Conservation (phyloP, 139 green algal species). For the Microglena sp. region DNA sequence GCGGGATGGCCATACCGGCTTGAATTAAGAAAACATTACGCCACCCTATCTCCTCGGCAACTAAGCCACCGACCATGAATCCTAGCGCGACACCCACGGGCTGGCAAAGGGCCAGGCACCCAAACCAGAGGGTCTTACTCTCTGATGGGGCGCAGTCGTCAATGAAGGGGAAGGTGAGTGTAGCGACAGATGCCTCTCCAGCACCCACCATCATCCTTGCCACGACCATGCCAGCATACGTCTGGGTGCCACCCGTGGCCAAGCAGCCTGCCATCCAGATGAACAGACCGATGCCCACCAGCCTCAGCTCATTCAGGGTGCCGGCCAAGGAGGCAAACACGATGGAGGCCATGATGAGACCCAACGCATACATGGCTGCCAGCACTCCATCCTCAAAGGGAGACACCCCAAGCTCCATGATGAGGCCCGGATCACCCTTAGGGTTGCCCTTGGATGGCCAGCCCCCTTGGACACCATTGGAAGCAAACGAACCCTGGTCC, state of each 20-base stretch:
- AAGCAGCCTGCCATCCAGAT: slow-evolving; percentile 30
- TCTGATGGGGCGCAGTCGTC: slow-evolving; percentile 37
- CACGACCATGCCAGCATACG: slow-evolving; percentile 8
- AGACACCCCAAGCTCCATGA: slow-evolving; percentile 18
- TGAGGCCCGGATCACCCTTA: background rate
- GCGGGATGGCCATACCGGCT: background rate
- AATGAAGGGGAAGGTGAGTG: slow-evolving; percentile 55
- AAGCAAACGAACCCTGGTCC: slow-evolving; percentile 2
- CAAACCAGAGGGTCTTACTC: slow-evolving; percentile 26
- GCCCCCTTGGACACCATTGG: background rate
- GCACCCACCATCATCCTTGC: slow-evolving; percentile 16
- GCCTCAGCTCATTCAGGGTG: slow-evolving; percentile 19
- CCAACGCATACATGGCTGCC: slow-evolving; percentile 36
- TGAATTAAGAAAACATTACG: background rate
- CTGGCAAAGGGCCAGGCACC: slow-evolving; percentile 8
- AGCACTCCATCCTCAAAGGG: slow-evolving; percentile 37
- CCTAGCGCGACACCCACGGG: slow-evolving; percentile 2
- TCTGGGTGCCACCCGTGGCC: slow-evolving; percentile 17
- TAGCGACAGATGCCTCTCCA: slow-evolving; percentile 46
- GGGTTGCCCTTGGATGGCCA: background rate
- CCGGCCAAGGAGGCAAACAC: slow-evolving; percentile 31
- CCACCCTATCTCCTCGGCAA: background rate
- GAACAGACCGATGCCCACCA: slow-evolving; percentile 39
- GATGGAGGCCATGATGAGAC: slow-evolving; percentile 34
- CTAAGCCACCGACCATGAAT: background rate